Percentiles rank a stretch among this genome's conserved stretches.
These are phyloP conservation scores for Phytophthora citrophthora DNA, from an alignment of 352 stramenopile species.

Conservation along the genomic window DNA sequence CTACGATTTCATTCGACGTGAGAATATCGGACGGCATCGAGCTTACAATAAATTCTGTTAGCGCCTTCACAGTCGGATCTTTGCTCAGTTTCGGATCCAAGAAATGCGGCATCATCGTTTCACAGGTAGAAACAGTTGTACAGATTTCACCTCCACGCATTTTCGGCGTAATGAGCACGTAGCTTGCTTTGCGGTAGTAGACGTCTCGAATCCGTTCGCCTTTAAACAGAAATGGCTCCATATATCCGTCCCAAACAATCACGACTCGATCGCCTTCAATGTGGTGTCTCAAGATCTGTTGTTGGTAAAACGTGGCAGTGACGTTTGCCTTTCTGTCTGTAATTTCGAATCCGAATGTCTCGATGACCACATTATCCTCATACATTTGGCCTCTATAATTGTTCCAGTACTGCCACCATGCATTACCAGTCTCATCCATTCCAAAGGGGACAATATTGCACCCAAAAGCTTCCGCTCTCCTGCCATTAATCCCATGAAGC, in stretches of 20 bases:
- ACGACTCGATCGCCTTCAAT: constrained; percentile 54
- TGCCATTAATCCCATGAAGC: constrained; percentile 18
- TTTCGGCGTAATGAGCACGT: constrained; percentile 53
- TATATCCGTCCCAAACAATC: constrained; percentile 55
- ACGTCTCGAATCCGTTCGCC: constrained; percentile 41
- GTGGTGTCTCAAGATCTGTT: constrained; percentile 56
- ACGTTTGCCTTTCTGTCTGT: constrained; percentile 43
- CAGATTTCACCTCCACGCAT: constrained; percentile 9
- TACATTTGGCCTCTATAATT: constrained; percentile 17
- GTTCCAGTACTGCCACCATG: constrained; percentile 38
- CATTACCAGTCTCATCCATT: constrained; percentile 30
- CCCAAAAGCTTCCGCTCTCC: constrained; percentile 5
- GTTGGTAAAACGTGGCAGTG: constrained; percentile 44
- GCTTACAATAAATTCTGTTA: constrained; percentile 49
- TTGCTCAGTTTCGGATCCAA: constrained; percentile 28
- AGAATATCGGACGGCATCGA: constrained; percentile 35
- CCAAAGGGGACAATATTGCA: constrained; percentile 39
- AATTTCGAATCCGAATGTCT: constrained; percentile 61
- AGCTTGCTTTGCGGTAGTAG: constrained; percentile 52
- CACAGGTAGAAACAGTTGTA: constrained; percentile 47
- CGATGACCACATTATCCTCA: constrained; percentile 50
- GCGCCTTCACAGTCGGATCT: constrained; percentile 27
- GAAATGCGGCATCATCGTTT: constrained; percentile 49
- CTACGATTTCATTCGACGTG: constrained; percentile 39
- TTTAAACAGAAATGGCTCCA: constrained; percentile 53